Base-by-base conservation (phyloP, 2,329 filamentous ascomycete genomes). In the Truncatella angustata region DNA sequence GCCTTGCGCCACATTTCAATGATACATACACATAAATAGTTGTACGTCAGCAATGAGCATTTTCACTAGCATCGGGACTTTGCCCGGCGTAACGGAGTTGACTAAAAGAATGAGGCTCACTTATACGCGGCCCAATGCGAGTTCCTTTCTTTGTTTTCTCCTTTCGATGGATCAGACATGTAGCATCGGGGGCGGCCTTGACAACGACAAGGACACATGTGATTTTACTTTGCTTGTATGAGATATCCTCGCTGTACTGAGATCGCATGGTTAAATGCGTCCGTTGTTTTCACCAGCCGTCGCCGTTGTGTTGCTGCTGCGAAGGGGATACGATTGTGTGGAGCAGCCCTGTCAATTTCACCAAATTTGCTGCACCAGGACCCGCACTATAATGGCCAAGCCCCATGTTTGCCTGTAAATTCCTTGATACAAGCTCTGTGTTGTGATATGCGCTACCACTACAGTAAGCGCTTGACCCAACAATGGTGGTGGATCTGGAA, bases 21-120 rank as follows among this genome's bases (percentile, higher is more conserved):
- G 46, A 39, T 18, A n/a, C 46, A 49, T 49, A 50, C 42, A 18
- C 21, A 23, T 50, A 50, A 39, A 40, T 34, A 46, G 10, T 46
- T 23, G n/a, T 18, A 26, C 28, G 7, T 7, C 18, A n/a, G 34
- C n/a, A n/a, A 46, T 21, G 7, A 46, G 43, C 43, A 46, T 46
- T 46, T 46, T n/a, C 40, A 35, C 14, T 14, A 32, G 43, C 43
- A 32, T n/a, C 28, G 43, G 43, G 43, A 46, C 28, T 34, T 35
- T 46, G 43, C 43, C 43, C 24, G 43, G 43, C 43, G 43, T 34
- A 46, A 34, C 34, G 43, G 43, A 46, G 43, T 46, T 46, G 43
- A 28, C 7, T 28, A 46, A 46, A 46, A 46, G 43, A 46, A 20
- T 28, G 28, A 21, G 20, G 43, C 16, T 24, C n/a, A 34, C 34